phyloP scores from a whole-genome alignment of 2,329 filamentous ascomycete genomes.

The Fusarium temperatum region DNA sequence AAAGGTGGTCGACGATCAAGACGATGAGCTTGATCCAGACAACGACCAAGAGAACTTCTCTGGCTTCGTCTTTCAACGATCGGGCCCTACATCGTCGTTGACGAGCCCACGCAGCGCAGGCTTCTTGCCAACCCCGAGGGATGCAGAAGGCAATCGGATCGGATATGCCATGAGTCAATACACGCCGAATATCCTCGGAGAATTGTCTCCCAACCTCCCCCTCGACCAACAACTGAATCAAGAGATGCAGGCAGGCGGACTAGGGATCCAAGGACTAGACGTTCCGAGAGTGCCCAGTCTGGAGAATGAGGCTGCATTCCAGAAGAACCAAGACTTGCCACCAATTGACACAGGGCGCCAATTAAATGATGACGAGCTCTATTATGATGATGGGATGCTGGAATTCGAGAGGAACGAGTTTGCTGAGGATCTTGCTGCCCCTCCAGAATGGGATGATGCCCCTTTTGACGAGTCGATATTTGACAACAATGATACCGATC shows the following conservation, averaged over 20 bases:
- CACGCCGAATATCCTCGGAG: conserved; percentile 43
- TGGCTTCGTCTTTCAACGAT: conserved; percentile 66
- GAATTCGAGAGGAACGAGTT: conserved; percentile 56
- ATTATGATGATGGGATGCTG: conserved; percentile 73
- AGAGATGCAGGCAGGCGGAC: conserved; percentile 45
- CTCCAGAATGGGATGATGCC: conserved; percentile 58
- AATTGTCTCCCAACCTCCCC: conserved; percentile 28
- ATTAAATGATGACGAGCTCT: conserved; percentile 68
- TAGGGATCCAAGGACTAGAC: conserved; percentile 55
- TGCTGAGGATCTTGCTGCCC: conserved; percentile 54
- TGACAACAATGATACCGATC: conserved; percentile 72
- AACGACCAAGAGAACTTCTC: conserved; percentile 66
- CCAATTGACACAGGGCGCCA: conserved; percentile 12
- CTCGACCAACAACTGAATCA: conserved; percentile 12
- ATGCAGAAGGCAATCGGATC: conserved; percentile 63
- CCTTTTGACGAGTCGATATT: conserved; percentile 79
- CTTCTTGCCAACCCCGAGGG: conserved; percentile 62
- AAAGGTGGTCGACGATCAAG: conserved; percentile 39
- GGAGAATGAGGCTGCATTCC: conserved; percentile 35
- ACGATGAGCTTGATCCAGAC: conserved; percentile 37
- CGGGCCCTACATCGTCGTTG: conserved; percentile 60
- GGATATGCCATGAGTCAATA: conserved; percentile 65
- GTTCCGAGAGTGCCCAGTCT: conserved; percentile 22
- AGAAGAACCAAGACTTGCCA: conserved; percentile 33
- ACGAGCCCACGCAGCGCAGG: conserved; percentile 60